These are phyloP conservation scores for Phytopythium delawarense DNA, from an alignment of 352 stramenopile species.

Conservation along the genomic window DNA sequence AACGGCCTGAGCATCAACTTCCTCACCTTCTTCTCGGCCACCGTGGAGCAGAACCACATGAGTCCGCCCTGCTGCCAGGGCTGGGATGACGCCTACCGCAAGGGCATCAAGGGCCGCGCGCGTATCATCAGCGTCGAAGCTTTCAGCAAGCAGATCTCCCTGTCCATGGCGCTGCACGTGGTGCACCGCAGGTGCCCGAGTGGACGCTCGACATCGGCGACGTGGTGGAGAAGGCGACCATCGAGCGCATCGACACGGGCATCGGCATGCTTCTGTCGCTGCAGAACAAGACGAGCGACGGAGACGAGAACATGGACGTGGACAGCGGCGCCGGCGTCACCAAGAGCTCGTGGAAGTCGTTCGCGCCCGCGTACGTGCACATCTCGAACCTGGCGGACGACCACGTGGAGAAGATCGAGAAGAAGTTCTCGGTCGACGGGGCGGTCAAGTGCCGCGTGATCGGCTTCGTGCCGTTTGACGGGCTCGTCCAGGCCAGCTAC, in stretches of 20 bases:
- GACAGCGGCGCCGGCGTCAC: conserved; percentile 22
- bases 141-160: conserved; percentile 62
- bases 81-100: conserved; percentile 76
- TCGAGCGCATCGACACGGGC: conserved; percentile 80
- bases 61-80: conserved; percentile 70
- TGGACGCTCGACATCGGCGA: conserved; percentile 59
- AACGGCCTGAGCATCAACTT: conserved; percentile 88
- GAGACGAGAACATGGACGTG: conserved; percentile 52
- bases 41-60: conserved; percentile 89
- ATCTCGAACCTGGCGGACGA: conserved; percentile 84
- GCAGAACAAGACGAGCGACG: conserved; percentile 25
- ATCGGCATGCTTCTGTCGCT: conserved; percentile 87
- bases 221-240: conserved; percentile 56
- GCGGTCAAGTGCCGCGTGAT: conserved; percentile 71
- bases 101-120: conserved; percentile 79
- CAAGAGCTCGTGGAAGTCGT: conserved; percentile 75
- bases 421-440: conserved; percentile 69
- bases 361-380: conserved; percentile 82
- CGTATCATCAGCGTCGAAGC: conserved; percentile 83
- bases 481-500: conserved; percentile 78
- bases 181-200: conserved; percentile 39
- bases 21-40: conserved; percentile 85
- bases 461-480: conserved; percentile 84
- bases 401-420: conserved; percentile 86
- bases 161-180: conserved; percentile 87